phyloP scores from a whole-genome alignment of 768 basidiomycete species.

The Termitomyces bulborhizus region DNA sequence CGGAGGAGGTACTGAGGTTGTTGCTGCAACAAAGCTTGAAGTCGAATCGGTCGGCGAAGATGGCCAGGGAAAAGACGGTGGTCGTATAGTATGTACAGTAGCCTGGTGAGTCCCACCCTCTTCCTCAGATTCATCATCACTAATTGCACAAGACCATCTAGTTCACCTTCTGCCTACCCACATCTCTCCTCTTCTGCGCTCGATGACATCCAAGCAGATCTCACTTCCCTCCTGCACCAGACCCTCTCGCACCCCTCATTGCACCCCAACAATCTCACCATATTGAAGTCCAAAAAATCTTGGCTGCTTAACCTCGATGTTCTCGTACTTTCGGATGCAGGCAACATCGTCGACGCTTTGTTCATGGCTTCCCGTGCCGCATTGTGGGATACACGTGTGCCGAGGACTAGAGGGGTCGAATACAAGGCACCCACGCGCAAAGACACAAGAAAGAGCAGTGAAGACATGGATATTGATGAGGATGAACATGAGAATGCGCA shows the following conservation, averaged over 20 bases:
- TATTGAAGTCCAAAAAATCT: constrained; percentile 53
- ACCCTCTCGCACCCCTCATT: constrained; percentile 63
- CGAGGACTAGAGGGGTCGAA: constrained; percentile 64
- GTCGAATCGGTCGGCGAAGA: constrained; percentile 51
- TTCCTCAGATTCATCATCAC: background rate
- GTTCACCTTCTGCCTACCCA: constrained; percentile 80
- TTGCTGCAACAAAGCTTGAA: constrained; percentile 77
- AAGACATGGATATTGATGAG: constrained; percentile 55
- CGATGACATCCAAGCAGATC: constrained; percentile 74
- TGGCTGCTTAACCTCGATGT: constrained; percentile 77
- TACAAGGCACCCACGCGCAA: constrained; percentile 40
- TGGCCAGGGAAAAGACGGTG: constrained; percentile 44
- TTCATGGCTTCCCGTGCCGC: constrained; percentile 78
- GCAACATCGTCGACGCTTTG: constrained; percentile 71
- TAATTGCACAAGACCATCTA: constrained; percentile 30
- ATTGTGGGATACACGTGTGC: constrained; percentile 77
- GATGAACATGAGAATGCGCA: constrained; percentile 10
- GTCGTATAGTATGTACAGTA: constrained; percentile 61
- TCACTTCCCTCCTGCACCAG: constrained; percentile 55
- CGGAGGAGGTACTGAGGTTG: constrained; percentile 67
- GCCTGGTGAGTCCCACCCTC: constrained; percentile 56
- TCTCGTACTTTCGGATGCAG: constrained; percentile 67
- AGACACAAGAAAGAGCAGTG: constrained; percentile 17
- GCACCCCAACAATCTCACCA: constrained; percentile 57
- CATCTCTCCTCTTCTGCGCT: constrained; percentile 53